Base-by-base conservation (phyloP, 768 basidiomycete genomes). In the Suillus weaverae region DNA sequence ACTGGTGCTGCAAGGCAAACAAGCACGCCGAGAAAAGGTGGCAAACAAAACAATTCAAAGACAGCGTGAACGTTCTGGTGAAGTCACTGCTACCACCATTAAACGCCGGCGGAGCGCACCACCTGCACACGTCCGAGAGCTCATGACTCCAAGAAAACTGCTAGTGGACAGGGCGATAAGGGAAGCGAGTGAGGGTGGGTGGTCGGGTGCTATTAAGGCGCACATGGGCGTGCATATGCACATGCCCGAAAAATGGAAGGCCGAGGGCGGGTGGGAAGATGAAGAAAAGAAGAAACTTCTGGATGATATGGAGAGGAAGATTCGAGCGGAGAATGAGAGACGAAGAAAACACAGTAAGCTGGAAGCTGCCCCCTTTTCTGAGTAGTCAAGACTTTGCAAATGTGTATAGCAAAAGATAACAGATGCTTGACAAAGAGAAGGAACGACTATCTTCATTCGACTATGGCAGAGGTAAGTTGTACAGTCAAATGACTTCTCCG, bases 111-210 rank as follows among this genome's bases (percentile, higher is more conserved):
- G 81, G 9, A 75, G 85, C 67, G 84, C 86, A 0, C 89, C 89
- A 1, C 92, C 93, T 0, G 85, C 90, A 0, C 86, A 87, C 67
- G 67, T 90, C 4, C 77, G 87, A 3, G 74, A 72, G 26, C 77
- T 70, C 64, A 86, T 92, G 86, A 78, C 84, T 0, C 77, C 80
- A 2, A 70, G 80, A 67, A 74, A 83, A 64, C 80, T 79, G 64
- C 75, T 72, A 60, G 71, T 79, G 73, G 89, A 92, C 66, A 77
- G 74, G 66, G 75, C 89, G 5, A 79, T 81, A 60, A 72, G 80
- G 39, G 75, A 85, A 43, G 79, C 85, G 2, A 83, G 88, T 62
- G 86, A 89, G 73, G 89, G 84, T 0, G 92, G 92, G 16, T 93
- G 91, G 73, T 83, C 87, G 2, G 91, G 84, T n/a, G 70, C 75